These are phyloP conservation scores for Hortiboletus campestris DNA, from an alignment of 768 basidiomycete genomes.

Conservation along the genomic window DNA sequence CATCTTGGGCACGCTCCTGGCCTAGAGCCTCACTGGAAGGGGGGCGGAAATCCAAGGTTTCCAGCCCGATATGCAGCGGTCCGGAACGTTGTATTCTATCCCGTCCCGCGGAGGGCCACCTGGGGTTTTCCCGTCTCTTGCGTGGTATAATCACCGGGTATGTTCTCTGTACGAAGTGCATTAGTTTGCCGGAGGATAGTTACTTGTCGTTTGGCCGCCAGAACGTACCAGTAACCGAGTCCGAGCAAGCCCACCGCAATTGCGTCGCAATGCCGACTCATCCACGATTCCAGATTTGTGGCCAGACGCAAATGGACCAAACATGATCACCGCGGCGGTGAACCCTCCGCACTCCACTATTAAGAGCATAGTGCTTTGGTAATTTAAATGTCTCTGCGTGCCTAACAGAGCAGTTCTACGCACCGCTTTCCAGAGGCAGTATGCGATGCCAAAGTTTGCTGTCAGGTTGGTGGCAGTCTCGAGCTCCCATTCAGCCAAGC, in stretches of 20 bases:
- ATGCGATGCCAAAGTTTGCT: conserved; percentile 19
- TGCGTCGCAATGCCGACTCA: conserved; percentile 19
- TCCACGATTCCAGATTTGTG: conserved; percentile 14
- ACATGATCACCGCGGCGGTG: conserved; percentile 19
- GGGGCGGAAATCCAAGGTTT: no score
- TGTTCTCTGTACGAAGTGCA: background rate
- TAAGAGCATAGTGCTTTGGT: conserved; percentile 13
- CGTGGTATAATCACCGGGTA: background rate
- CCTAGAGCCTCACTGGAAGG: no score
- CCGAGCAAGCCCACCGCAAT: conserved; percentile 16
- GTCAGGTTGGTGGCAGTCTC: conserved; percentile 16
- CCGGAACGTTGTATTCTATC: background rate
- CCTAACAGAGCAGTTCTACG: conserved; percentile 1
- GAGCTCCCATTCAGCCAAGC: conserved; percentile 19
- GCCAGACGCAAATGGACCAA: conserved; percentile 12
- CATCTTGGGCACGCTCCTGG: no score
- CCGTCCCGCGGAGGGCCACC: background rate
- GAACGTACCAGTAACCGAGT: background rate
- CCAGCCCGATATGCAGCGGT: no score
- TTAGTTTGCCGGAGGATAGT: background rate
- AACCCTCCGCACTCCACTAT: conserved; percentile 21
- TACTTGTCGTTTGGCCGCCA: background rate
- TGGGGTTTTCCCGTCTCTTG: background rate
- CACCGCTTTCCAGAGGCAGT: conserved; percentile 13
- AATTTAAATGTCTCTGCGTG: conserved; percentile 3